phyloP scores from a whole-genome alignment of 2,329 filamentous ascomycete genomes.

The Chaetomiaceae sp. region DNA sequence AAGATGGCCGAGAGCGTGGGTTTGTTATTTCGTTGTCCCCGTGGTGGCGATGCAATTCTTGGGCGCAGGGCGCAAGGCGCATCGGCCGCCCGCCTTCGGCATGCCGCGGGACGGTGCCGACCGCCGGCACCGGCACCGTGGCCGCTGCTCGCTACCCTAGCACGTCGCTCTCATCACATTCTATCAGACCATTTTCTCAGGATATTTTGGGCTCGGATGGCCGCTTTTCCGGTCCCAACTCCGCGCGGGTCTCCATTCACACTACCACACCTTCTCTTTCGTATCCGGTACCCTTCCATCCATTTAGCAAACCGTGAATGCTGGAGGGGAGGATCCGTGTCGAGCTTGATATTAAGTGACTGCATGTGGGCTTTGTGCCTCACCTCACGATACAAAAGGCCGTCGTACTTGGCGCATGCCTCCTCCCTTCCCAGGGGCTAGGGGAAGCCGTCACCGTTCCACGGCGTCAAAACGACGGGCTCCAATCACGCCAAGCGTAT shows the following conservation, averaged over 20 bases:
- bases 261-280: not conserved
- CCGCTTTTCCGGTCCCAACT: not conserved
- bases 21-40: not conserved
- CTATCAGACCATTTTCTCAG: too few relatives aligned
- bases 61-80: not conserved
- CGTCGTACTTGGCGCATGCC: not conserved
- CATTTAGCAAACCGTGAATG: not conserved
- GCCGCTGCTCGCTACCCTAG: not conserved
- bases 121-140: not conserved
- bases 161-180: not conserved
- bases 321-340: not conserved
- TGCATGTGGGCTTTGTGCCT: not conserved
- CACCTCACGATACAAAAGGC: constrained; percentile 3
- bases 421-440: not conserved
- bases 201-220: not conserved
- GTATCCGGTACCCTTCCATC: too few relatives aligned
- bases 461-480: constrained; percentile 8
- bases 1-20: not conserved
- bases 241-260: not conserved
- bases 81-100: not conserved
- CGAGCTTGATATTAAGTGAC: not conserved
- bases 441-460: not conserved
- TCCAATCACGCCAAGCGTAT: constrained; percentile 11
- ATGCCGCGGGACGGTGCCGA: constrained; percentile 3
- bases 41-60: not conserved